phyloP scores from a whole-genome alignment of 140 eudicot species.

The Stevia rebaudiana region DNA sequence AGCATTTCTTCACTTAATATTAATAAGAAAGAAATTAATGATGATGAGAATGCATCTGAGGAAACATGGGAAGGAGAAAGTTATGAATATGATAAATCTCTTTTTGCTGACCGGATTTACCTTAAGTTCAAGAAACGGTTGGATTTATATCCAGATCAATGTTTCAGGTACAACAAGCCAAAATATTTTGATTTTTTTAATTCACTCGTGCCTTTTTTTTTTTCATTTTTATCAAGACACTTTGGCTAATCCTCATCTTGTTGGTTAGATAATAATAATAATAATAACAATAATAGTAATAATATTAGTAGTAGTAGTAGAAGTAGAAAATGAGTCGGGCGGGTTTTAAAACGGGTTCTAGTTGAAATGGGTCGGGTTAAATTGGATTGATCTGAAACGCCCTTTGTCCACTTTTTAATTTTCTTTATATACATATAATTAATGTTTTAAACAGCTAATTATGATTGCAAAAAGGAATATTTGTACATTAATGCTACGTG shows the following conservation, averaged over 20 bases:
- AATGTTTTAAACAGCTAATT: not conserved
- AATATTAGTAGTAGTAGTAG: no score
- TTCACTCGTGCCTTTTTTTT: no score
- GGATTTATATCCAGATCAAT: slow-evolving; percentile 83
- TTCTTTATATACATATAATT: not conserved
- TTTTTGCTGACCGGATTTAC: slow-evolving; percentile 83
- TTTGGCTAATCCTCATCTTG: not conserved
- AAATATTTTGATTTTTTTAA: no score
- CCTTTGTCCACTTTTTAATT: not conserved
- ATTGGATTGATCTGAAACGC: not conserved
- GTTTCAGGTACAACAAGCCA: slow-evolving; percentile 73
- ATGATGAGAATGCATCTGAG: slow-evolving; percentile 35
- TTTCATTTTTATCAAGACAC: no score
- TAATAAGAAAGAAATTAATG: slow-evolving; percentile 34
- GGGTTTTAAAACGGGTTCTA: not conserved
- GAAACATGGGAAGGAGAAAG: slow-evolving; percentile 83
- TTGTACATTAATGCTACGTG: not conserved
- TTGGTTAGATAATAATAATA: slow-evolving; percentile 2
- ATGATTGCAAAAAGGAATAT: not conserved
- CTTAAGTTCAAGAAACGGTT: slow-evolving; percentile 93
- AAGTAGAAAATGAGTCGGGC: not conserved
- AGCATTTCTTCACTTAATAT: slow-evolving; percentile 31
- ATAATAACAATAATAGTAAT: no score
- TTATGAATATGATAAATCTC: slow-evolving; percentile 81
- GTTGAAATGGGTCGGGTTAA: not conserved